Conservation (phyloP, 768 basidiomycete species). For the Tylopilus cervinicoccineus region DNA sequence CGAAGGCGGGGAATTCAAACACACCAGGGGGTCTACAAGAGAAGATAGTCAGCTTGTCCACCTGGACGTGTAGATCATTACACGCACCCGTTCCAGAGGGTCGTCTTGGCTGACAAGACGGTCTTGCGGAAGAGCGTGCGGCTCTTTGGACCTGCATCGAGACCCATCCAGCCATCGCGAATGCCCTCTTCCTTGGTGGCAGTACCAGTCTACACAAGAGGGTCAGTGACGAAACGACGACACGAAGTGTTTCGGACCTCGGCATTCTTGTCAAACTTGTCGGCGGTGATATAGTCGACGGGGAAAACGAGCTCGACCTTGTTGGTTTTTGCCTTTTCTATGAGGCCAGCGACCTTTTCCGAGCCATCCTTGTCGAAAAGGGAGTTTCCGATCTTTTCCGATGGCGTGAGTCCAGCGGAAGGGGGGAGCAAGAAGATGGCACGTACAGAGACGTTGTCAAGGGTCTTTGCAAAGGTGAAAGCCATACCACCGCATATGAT, state of each 20-base stretch:
- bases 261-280: constrained; percentile 94
- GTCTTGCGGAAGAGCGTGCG: constrained; percentile 73
- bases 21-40: constrained; percentile 85
- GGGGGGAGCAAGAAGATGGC: background rate
- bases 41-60: background rate
- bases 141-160: constrained; percentile 87
- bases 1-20: constrained; percentile 94
- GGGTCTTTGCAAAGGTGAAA: constrained; percentile 97
- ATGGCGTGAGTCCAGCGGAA: constrained; percentile 2
- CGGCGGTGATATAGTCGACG: constrained; percentile 88
- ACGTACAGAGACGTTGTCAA: constrained; percentile 70
- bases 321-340: constrained; percentile 91
- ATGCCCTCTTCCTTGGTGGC: constrained; percentile 87
- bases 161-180: constrained; percentile 91
- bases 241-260: constrained; percentile 42
- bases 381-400: constrained; percentile 77
- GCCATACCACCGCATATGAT: constrained; percentile 99
- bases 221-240: constrained; percentile 2
- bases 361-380: constrained; percentile 90
- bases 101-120: constrained; percentile 87
- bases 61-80: background rate
- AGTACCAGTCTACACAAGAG: constrained; percentile 48
- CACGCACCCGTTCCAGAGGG: constrained; percentile 91
- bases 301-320: constrained; percentile 95
- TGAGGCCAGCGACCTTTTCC: constrained; percentile 74